Conservation (phyloP, 345 rosid genomes). For the Litchi chinensis region DNA sequence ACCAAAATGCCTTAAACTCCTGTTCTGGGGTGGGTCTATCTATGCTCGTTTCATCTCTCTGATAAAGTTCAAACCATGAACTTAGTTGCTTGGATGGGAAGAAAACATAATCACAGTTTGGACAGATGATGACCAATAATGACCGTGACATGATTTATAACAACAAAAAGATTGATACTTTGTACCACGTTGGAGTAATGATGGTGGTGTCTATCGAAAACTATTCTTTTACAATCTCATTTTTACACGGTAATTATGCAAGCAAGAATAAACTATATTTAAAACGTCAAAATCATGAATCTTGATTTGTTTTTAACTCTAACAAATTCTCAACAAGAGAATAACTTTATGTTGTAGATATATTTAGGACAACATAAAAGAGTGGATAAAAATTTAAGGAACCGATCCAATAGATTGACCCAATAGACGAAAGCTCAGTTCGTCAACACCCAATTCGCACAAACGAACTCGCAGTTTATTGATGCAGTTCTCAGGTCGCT, state of each 20-base stretch:
- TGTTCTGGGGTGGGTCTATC: not conserved
- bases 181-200: conserved; percentile 1
- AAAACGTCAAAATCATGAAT: too few species aligned
- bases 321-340: too few species aligned
- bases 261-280: not conserved
- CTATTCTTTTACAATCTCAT: not conserved
- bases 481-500: too few species aligned
- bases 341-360: too few species aligned
- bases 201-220: not conserved
- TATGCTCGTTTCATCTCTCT: not conserved
- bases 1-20: not conserved
- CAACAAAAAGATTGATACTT: not conserved
- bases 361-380: too few species aligned
- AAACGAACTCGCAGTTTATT: too few species aligned
- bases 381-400: too few species aligned
- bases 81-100: conserved; percentile 11
- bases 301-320: too few species aligned
- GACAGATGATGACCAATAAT: conserved; percentile 15
- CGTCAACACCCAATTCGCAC: too few species aligned
- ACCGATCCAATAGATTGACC: too few species aligned
- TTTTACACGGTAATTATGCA: not conserved
- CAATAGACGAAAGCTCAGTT: too few species aligned
- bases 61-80: not conserved
- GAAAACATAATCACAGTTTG: conserved; percentile 4
- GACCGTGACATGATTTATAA: not conserved